phyloP scores from a whole-genome alignment of 176 grass and related monocot genomes.

The maize (Zea mays) region Zm-B73-REFERENCE-NAM-5.0 NC_050101.1:57938001-57938500 shows the following conservation, averaged over 20 bases:
- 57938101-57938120: constrained; percentile 1
- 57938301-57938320: constrained; percentile 47
- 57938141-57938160: background rate
- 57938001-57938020: constrained; percentile 23
- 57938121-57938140: background rate
- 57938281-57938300: background rate
- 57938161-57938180: constrained; percentile 7
- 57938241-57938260: background rate
- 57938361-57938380: constrained; percentile 22
- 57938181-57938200: background rate
- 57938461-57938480: background rate
- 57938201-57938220: background rate
- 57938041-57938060: constrained; percentile 12
- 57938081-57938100: background rate
- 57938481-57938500: background rate
- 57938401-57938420: constrained; percentile 59
- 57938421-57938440: constrained; percentile 17
- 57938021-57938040: background rate
- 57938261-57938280: background rate
- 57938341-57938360: background rate
- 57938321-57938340: constrained; percentile 34
- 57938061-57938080: background rate
- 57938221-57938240: background rate
- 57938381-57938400: constrained; percentile 1
- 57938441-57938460: constrained; percentile 27